These are phyloP conservation scores for Debaryomycetaceae sp. DNA, from an alignment of 1,139 yeast genomes.

Conservation along the genomic window DNA sequence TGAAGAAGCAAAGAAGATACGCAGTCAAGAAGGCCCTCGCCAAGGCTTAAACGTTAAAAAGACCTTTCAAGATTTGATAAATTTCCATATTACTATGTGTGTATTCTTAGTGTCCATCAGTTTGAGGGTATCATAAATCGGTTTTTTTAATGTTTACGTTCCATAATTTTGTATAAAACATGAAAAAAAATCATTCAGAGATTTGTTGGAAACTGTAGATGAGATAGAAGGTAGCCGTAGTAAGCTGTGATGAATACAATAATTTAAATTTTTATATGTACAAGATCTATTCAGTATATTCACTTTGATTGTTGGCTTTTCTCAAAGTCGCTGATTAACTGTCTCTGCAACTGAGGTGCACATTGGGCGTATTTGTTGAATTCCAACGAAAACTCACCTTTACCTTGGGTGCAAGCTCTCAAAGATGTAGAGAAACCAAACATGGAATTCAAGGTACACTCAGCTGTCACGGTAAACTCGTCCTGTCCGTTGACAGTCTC, in stretches of 20 bases:
- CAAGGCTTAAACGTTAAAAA: conserved; percentile 61
- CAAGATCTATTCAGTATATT: conserved; percentile 2
- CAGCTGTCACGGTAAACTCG: conserved; percentile 90
- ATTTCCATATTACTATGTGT: conserved; percentile 14
- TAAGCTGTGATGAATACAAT: conserved; percentile 4
- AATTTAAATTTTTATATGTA: conserved; percentile 7
- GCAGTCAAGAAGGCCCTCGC: conserved; percentile 84
- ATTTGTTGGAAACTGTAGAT: conserved; percentile 1
- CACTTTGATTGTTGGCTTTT: conserved; percentile 30
- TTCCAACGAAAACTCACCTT: conserved; percentile 95
- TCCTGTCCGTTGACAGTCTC: conserved; percentile 94
- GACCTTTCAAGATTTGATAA: conserved; percentile 2
- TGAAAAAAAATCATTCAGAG: conserved; percentile 1
- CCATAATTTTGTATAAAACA: conserved; percentile 8
- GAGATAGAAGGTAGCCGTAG: neutral
- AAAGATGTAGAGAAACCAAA: conserved; percentile 94
- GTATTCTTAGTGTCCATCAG: conserved; percentile 29
- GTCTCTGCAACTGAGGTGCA: conserved; percentile 84
- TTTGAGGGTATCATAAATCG: conserved; percentile 32
- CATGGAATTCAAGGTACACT: conserved; percentile 91
- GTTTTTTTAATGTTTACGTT: conserved; percentile 32
- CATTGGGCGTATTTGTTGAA: conserved; percentile 91
- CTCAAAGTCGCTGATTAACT: conserved; percentile 81
- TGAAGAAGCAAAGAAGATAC: conserved; percentile 95
- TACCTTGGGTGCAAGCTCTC: conserved; percentile 98